Conservation (phyloP, 176 grass and related monocot species). For the Rhipidocladum racemiflorum region DNA sequence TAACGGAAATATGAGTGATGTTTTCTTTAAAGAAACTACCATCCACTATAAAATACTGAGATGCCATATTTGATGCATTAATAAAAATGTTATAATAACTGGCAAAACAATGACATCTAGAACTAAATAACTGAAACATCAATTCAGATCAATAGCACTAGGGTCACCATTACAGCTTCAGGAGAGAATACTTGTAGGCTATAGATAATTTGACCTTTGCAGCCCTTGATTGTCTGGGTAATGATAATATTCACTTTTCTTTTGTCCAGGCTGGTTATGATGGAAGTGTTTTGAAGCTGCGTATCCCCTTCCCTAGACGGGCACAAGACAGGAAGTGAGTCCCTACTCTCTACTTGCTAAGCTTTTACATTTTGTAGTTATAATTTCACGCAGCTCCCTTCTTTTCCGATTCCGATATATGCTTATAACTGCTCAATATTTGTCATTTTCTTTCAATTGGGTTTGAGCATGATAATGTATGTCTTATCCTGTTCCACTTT, state of each 20-base stretch:
- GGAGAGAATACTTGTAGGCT: neutral
- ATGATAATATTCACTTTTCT: neutral
- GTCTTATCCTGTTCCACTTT: neutral
- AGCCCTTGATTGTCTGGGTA: neutral
- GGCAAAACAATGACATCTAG: neutral
- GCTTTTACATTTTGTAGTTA: neutral
- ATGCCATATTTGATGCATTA: no score
- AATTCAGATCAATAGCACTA: neutral
- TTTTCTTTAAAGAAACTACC: conserved; percentile 4
- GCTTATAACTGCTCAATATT: neutral
- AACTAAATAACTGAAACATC: neutral
- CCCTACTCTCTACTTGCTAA: neutral
- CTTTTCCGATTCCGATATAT: neutral
- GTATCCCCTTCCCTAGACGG: conserved; percentile 79
- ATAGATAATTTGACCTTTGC: neutral
- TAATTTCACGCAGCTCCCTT: neutral
- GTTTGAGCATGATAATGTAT: neutral
- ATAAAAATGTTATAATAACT: neutral
- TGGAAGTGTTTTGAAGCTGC: conserved; percentile 75
- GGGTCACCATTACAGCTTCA: neutral
- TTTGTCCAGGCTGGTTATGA: conserved; percentile 67
- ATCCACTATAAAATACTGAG: neutral
- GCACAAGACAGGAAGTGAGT: conserved; percentile 87
- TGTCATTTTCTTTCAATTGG: neutral
- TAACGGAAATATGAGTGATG: neutral